Percentiles rank a stretch among this genome's conserved stretches.
Conservation (phyloP, 768 basidiomycete species). For the Daedaleopsis sinensis region DNA sequence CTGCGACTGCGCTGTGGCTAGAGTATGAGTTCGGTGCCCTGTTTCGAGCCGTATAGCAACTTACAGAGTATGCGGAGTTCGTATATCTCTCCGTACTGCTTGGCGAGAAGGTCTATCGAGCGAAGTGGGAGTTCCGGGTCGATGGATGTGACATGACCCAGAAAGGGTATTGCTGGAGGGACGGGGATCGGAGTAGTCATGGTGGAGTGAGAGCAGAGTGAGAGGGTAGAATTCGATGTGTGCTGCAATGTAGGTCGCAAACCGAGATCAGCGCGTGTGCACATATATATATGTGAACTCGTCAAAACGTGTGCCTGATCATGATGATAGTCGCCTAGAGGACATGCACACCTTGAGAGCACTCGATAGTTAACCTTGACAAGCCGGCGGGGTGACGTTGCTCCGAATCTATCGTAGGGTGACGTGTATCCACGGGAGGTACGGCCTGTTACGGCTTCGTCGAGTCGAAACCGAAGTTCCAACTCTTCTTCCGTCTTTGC, state of each 20-base stretch:
- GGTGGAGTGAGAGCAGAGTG: neutral
- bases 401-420: too few species aligned
- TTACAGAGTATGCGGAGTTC: slow-evolving; percentile 39
- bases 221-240: neutral
- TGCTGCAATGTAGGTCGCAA: too few species aligned
- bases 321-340: too few species aligned
- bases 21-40: neutral
- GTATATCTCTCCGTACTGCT: slow-evolving; percentile 47
- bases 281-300: too few species aligned
- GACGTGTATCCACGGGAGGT: too few species aligned
- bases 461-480: too few species aligned
- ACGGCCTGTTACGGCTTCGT: too few species aligned
- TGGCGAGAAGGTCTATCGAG: slow-evolving; percentile 38
- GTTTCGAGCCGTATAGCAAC: neutral
- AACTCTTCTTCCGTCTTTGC: neutral
- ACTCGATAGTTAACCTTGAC: too few species aligned
- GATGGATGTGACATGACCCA: slow-evolving; percentile 42
- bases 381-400: too few species aligned
- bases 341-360: too few species aligned
- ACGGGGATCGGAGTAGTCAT: slow-evolving; percentile 44
- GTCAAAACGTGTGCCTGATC: too few species aligned
- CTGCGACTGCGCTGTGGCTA: slow-evolving; percentile 26
- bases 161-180: slow-evolving; percentile 43
- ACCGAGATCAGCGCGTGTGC: too few species aligned
- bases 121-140: slow-evolving; percentile 39